These are phyloP conservation scores for Vicia villosa DNA, from an alignment of 306 rosid genomes.

Conservation along the genomic window DNA sequence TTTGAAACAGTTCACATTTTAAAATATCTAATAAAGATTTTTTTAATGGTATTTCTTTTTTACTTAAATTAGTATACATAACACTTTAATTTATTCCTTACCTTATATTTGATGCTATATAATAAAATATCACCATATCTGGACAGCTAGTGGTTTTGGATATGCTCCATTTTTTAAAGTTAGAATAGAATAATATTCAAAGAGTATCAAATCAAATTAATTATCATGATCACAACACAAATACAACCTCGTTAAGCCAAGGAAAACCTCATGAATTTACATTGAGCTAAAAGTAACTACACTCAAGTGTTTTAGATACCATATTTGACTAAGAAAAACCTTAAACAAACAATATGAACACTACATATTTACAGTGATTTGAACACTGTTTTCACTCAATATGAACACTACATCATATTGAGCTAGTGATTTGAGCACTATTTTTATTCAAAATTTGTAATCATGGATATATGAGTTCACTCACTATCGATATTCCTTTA, in stretches of 20 bases:
- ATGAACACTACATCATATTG: no score
- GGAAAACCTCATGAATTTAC: background rate
- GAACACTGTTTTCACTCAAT: background rate
- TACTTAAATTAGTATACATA: background rate
- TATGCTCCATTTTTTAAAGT: conserved; percentile 25
- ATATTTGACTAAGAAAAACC: background rate
- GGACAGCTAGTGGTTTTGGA: conserved; percentile 21
- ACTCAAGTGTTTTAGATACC: background rate
- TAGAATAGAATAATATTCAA: conserved; percentile 35
- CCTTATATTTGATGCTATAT: conserved; percentile 32
- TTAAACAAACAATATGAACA: background rate
- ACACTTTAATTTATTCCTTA: background rate
- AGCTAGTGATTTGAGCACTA: background rate
- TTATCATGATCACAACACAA: conserved; percentile 6
- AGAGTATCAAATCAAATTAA: conserved; percentile 9
- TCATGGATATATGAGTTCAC: background rate
- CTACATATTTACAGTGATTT: background rate
- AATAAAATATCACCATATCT: conserved; percentile 39
- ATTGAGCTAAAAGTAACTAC: background rate
- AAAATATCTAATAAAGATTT: no score
- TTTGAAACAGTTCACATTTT: no score
- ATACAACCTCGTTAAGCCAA: conserved; percentile 30
- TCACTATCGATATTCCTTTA: background rate
- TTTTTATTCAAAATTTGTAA: background rate
- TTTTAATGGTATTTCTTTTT: no score